These are phyloP conservation scores for Pichia californica DNA, from an alignment of 805 yeast species.

Conservation along the genomic window DNA sequence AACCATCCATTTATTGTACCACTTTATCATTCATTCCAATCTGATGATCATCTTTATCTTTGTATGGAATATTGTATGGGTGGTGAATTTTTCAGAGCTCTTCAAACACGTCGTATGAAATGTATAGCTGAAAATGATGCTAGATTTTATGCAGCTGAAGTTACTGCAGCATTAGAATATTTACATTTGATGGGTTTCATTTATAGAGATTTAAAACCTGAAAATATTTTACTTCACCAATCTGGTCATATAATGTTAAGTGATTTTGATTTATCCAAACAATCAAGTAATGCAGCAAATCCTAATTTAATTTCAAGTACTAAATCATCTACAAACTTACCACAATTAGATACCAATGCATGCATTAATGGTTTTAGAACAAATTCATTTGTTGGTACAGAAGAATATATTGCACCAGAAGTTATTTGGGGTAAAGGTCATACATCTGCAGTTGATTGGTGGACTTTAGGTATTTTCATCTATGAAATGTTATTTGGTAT, in stretches of 20 bases:
- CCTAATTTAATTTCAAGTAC: constrained; percentile 54
- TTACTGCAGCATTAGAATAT: constrained; percentile 93
- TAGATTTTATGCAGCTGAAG: constrained; percentile 91
- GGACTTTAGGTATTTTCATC: constrained; percentile 92
- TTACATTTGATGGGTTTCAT: constrained; percentile 95
- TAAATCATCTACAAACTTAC: constrained; percentile 34
- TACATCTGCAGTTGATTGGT: constrained; percentile 98
- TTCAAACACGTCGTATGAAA: constrained; percentile 84
- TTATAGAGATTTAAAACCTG: constrained; percentile 95
- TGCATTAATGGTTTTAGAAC: constrained; percentile 96
- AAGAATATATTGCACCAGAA: constrained; percentile 97
- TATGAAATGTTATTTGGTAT: constrained; percentile 95
- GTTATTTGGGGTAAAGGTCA: constrained; percentile 97
- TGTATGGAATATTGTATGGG: constrained; percentile 99
- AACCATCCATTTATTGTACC: constrained; percentile 98
- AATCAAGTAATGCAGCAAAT: constrained; percentile 65
- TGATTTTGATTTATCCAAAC: constrained; percentile 93
- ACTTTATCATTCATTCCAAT: constrained; percentile 91
- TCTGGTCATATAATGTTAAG: constrained; percentile 98
- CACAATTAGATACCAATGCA: constrained; percentile 84
- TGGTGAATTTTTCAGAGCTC: constrained; percentile 94
- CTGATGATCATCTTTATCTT: constrained; percentile 81
- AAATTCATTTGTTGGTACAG: constrained; percentile 97
- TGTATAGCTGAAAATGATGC: constrained; percentile 88
- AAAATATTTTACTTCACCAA: constrained; percentile 87